Evolutionary conservation across 2,329 filamentous ascomycete species (phyloP).

Genomic region (Aspergillus sp.): DNA sequence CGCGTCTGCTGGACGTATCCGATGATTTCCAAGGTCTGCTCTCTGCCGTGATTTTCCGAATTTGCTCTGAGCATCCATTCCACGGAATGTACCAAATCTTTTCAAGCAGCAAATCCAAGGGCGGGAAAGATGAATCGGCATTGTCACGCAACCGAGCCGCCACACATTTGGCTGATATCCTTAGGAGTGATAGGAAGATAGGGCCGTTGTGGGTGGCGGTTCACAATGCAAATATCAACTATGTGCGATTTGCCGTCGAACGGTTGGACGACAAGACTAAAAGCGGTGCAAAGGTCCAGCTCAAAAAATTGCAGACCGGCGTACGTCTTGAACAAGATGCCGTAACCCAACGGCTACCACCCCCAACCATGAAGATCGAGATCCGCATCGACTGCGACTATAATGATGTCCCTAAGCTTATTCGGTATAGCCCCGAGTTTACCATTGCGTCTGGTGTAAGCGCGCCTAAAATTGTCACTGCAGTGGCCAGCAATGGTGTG

Average conservation of each 20-base stretch:
- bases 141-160: slow-evolving; percentile 73
- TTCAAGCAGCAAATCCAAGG: slow-evolving; percentile 70
- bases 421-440: slow-evolving; percentile 71
- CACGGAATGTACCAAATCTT: slow-evolving; percentile 98
- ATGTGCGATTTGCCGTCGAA: slow-evolving; percentile 51
- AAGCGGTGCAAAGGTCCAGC: slow-evolving; percentile 60
- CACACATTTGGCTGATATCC: slow-evolving; percentile 61
- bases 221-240: slow-evolving; percentile 69
- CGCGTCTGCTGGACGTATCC: slow-evolving; percentile 73
- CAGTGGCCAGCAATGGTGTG: slow-evolving; percentile 72
- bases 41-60: slow-evolving; percentile 70
- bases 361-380: slow-evolving; percentile 83
- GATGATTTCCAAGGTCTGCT: slow-evolving; percentile 75
- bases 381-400: slow-evolving; percentile 75
- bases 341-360: slow-evolving; percentile 70
- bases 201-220: slow-evolving; percentile 67
- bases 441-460: slow-evolving; percentile 87
- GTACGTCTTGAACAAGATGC: slow-evolving; percentile 63
- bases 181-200: slow-evolving; percentile 55
- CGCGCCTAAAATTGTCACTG: slow-evolving; percentile 88
- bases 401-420: slow-evolving; percentile 70
- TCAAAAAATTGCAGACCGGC: slow-evolving; percentile 66
- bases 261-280: slow-evolving; percentile 62
- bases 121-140: slow-evolving; percentile 69
- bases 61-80: slow-evolving; percentile 90